These are phyloP conservation scores for Claviceps quebecensis DNA, from an alignment of 2,329 filamentous ascomycete species.

Conservation along the genomic window DNA sequence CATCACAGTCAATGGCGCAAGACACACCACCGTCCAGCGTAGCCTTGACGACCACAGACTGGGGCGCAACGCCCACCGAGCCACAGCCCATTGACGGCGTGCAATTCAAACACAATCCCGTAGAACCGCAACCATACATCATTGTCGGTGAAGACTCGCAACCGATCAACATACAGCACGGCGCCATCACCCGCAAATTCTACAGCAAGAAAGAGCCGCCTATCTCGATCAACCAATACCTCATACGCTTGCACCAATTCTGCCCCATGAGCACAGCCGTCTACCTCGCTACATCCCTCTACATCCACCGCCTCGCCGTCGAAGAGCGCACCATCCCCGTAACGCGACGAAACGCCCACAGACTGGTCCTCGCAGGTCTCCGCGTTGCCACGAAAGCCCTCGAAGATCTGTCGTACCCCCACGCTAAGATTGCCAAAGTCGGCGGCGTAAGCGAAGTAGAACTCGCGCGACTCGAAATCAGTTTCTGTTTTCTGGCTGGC, in stretches of 20 bases:
- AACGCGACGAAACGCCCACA: conserved; percentile 72
- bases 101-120: conserved; percentile 25
- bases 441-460: conserved; percentile 76
- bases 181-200: conserved; percentile 80
- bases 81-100: conserved; percentile 40
- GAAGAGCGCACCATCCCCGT: conserved; percentile 66
- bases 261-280: conserved; percentile 91
- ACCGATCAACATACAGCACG: conserved; percentile 63
- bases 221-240: conserved; percentile 71
- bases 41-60: not conserved
- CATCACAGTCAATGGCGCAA: conserved; percentile 12
- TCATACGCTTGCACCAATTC: conserved; percentile 73
- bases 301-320: conserved; percentile 72
- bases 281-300: conserved; percentile 77
- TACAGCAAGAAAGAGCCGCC: conserved; percentile 79
- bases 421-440: conserved; percentile 70
- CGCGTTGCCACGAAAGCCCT: conserved; percentile 86
- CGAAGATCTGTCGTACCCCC: conserved; percentile 83
- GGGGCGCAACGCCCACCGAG: not conserved
- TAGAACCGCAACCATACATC: conserved; percentile 36
- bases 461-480: conserved; percentile 74
- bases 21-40: conserved; percentile 1
- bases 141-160: conserved; percentile 57
- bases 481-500: conserved; percentile 73
- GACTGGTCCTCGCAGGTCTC: conserved; percentile 69